Percentiles rank a stretch among this genome's conserved stretches.
Evolutionary conservation across 495 filamentous ascomycete species (phyloP).

Genomic region (Articulospora tetracladia): DNA sequence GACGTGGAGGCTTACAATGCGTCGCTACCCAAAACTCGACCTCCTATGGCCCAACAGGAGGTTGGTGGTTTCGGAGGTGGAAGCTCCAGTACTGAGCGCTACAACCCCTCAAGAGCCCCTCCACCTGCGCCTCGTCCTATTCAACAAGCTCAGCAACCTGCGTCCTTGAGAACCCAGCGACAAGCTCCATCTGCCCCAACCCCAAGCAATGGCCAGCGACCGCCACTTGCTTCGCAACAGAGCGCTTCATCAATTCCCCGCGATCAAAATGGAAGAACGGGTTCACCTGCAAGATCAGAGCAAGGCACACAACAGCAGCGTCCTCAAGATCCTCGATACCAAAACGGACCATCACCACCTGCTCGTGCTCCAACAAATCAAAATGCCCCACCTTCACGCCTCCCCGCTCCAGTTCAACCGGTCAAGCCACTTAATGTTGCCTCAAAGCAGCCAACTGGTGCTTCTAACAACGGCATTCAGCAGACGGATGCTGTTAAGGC

Average conservation of each 20-base stretch:
- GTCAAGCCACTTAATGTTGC: slow-evolving; percentile 90
- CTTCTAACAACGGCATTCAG: slow-evolving; percentile 39
- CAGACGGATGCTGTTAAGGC: slow-evolving; percentile 66
- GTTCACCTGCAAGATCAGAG: slow-evolving; percentile 14
- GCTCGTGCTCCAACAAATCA: slow-evolving; percentile 45
- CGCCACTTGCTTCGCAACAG: slow-evolving; percentile 37
- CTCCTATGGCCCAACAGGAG: slow-evolving; percentile 83
- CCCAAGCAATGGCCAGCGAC: slow-evolving; percentile 25
- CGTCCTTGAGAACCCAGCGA: slow-evolving; percentile 47
- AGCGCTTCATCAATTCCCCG: slow-evolving; percentile 29
- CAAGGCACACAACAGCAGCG: slow-evolving; percentile 13
- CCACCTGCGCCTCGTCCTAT: slow-evolving; percentile 56
- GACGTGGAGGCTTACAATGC: slow-evolving; percentile 85
- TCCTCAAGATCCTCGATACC: slow-evolving; percentile 22
- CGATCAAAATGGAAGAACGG: slow-evolving; percentile 15
- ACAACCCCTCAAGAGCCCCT: slow-evolving; percentile 74
- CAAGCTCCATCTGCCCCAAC: slow-evolving; percentile 49
- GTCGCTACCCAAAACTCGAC: slow-evolving; percentile 71
- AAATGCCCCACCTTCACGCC: slow-evolving; percentile 46
- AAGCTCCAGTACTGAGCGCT: slow-evolving; percentile 57
- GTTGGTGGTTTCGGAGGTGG: slow-evolving; percentile 54
- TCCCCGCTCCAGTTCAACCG: slow-evolving; percentile 60
- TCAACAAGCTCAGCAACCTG: slow-evolving; percentile 29
- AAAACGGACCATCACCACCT: slow-evolving; percentile 16
- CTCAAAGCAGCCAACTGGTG: slow-evolving; percentile 60